These are phyloP conservation scores for Aspergillus steynii DNA, from an alignment of 495 filamentous ascomycete species.

Conservation along the genomic window DNA sequence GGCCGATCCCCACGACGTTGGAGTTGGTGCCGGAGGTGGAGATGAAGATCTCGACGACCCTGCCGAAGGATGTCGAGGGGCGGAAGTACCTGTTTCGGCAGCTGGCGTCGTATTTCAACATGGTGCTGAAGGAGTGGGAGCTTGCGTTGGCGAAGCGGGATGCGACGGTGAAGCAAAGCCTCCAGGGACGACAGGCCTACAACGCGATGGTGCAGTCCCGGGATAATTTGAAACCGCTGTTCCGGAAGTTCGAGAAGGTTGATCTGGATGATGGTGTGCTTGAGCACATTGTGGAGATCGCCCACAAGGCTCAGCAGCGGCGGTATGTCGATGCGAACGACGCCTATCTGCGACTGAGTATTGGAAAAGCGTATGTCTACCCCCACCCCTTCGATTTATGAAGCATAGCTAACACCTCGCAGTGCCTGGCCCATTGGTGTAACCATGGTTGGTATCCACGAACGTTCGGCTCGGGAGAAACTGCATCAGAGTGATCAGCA, in stretches of 20 bases:
- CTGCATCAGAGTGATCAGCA: slow-evolving; percentile 83
- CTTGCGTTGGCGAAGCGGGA: slow-evolving; percentile 68
- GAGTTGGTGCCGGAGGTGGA: slow-evolving; percentile 75
- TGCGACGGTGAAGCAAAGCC: slow-evolving; percentile 64
- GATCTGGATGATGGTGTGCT: slow-evolving; percentile 78
- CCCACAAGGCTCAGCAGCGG: slow-evolving; percentile 81
- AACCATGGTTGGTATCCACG: slow-evolving; percentile 99
- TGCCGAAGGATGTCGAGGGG: slow-evolving; percentile 58
- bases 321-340: slow-evolving; percentile 97
- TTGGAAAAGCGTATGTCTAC: slow-evolving; percentile 78
- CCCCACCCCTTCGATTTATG: neutral
- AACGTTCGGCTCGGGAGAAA: slow-evolving; percentile 91
- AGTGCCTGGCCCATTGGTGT: slow-evolving; percentile 98
- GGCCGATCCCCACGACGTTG: slow-evolving; percentile 71
- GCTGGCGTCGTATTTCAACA: slow-evolving; percentile 87
- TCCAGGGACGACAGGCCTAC: slow-evolving; percentile 72
- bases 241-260: slow-evolving; percentile 78
- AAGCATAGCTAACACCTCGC: slow-evolving; percentile 12
- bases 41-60: slow-evolving; percentile 73
- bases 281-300: slow-evolving; percentile 89
- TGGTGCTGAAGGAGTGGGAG: slow-evolving; percentile 90
- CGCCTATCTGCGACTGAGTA: slow-evolving; percentile 86
- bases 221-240: slow-evolving; percentile 87
- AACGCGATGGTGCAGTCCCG: slow-evolving; percentile 77
- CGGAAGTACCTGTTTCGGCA: slow-evolving; percentile 77